A percentile compares a stretch with the other conserved stretches of the same genome.
Conservation (phyloP, 805 yeast species). For the Lachancea fermentati region DNA sequence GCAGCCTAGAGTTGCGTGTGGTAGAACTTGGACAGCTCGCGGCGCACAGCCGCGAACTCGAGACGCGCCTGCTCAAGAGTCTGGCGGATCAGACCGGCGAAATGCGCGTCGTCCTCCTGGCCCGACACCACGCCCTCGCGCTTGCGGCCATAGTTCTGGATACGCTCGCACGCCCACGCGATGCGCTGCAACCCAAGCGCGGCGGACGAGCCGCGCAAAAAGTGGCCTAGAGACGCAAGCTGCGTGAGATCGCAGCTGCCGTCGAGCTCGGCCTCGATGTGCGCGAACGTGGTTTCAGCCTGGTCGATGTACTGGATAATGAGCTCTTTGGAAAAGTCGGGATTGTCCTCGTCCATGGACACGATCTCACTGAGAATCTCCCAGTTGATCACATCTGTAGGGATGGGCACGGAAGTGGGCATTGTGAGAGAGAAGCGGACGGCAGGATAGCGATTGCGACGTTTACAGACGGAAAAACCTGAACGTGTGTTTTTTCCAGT, state of each 20-base stretch:
- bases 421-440: too few relatives aligned
- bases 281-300: constrained; percentile 70
- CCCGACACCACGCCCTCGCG: constrained; percentile 28
- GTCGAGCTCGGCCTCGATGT: constrained; percentile 48
- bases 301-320: constrained; percentile 86
- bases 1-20: constrained; percentile 27
- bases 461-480: too few relatives aligned
- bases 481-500: too few relatives aligned
- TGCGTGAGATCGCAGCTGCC: constrained; percentile 44
- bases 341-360: constrained; percentile 95
- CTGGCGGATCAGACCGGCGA: constrained; percentile 39
- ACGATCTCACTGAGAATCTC: constrained; percentile 78
- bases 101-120: constrained; percentile 31
- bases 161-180: constrained; percentile 84
- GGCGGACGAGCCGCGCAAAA: constrained; percentile 91
- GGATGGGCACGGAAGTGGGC: constrained; percentile 13
- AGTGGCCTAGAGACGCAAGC: constrained; percentile 80
- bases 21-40: constrained; percentile 43
- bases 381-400: constrained; percentile 77
- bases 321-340: constrained; percentile 75
- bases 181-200: constrained; percentile 81
- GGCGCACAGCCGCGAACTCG: constrained; percentile 41
- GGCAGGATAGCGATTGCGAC: too few relatives aligned
- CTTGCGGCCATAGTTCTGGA: constrained; percentile 75
- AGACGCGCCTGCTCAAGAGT: constrained; percentile 45